phyloP scores from a whole-genome alignment of 495 filamentous ascomycete species.

The Cenococcum geophilum region DNA sequence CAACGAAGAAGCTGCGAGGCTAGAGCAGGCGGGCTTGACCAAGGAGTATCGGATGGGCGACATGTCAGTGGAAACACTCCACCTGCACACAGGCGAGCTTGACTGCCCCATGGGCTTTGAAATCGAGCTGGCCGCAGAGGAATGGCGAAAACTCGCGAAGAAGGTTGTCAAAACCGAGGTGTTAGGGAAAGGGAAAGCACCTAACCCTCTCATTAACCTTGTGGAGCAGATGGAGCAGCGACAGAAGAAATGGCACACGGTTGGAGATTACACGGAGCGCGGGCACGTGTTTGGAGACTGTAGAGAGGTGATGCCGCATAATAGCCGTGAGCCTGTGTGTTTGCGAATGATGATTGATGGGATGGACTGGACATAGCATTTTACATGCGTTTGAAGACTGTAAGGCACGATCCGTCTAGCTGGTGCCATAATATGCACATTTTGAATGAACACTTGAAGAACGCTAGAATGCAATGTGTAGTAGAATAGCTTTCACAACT shows the following conservation, averaged over 20 bases:
- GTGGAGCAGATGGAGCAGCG: conserved; percentile 30
- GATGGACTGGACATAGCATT: conserved; percentile 17
- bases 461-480: too few species aligned
- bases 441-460: too few species aligned
- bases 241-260: conserved; percentile 24
- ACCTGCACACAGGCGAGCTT: conserved; percentile 32
- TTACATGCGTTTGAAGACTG: background rate
- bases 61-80: conserved; percentile 20
- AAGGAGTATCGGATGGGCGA: conserved; percentile 37
- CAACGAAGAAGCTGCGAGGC: conserved; percentile 28
- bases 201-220: conserved; percentile 19
- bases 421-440: too few species aligned
- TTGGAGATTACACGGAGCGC: conserved; percentile 1
- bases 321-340: conserved; percentile 25
- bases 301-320: conserved; percentile 11
- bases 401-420: too few species aligned
- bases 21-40: conserved; percentile 24
- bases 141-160: conserved; percentile 37
- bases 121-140: conserved; percentile 30
- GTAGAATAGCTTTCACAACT: too few species aligned
- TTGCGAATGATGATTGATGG: conserved; percentile 25
- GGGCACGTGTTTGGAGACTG: conserved; percentile 15
- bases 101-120: conserved; percentile 37
- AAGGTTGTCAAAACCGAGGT: conserved; percentile 37
- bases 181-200: conserved; percentile 22